A percentile compares a stretch with the other conserved stretches of the same genome.
Evolutionary conservation across 2,329 filamentous ascomycete genomes (phyloP).

Genomic region (Colletotrichum karsti): DNA sequence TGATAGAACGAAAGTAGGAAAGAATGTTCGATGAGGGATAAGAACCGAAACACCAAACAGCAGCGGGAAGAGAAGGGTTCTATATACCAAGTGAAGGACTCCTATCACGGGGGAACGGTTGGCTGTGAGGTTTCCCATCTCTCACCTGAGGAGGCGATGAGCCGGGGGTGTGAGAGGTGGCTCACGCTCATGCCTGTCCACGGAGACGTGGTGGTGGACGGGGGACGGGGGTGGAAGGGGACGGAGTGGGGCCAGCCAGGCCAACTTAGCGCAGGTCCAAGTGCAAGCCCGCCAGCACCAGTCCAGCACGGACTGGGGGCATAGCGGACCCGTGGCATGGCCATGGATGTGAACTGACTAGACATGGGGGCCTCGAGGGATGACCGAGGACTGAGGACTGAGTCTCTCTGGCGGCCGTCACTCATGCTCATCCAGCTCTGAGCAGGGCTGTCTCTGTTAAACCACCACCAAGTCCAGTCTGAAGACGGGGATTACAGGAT

Average conservation of each 20-base stretch:
- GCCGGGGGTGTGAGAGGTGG: neutral
- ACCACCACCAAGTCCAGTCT: neutral
- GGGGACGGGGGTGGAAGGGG: constrained; percentile 5
- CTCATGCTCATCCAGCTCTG: neutral
- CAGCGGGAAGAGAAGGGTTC: constrained; percentile 19
- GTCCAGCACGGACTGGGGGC: constrained; percentile 6
- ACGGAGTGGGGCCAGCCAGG: constrained; percentile 12
- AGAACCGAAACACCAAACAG: constrained; percentile 25
- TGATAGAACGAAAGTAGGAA: constrained; percentile 38
- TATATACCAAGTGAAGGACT: constrained; percentile 29
- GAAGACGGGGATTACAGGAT: constrained; percentile 20
- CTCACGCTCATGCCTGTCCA: neutral
- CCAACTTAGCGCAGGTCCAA: constrained; percentile 9
- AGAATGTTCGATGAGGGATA: constrained; percentile 31
- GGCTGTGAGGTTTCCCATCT: constrained; percentile 13
- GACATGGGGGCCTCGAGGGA: constrained; percentile 11
- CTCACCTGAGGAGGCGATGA: constrained; percentile 20
- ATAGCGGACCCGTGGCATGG: constrained; percentile 19
- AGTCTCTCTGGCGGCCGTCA: constrained; percentile 2
- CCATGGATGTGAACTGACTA: constrained; percentile 19
- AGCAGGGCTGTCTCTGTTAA: neutral
- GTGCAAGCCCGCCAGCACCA: neutral
- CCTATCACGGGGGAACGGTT: constrained; percentile 13
- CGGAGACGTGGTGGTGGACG: too few species aligned
- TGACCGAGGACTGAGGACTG: neutral